Evolutionary conservation across 129 eudicot genomes (phyloP).

Genomic region (Helichrysum umbraculigerum): DNA sequence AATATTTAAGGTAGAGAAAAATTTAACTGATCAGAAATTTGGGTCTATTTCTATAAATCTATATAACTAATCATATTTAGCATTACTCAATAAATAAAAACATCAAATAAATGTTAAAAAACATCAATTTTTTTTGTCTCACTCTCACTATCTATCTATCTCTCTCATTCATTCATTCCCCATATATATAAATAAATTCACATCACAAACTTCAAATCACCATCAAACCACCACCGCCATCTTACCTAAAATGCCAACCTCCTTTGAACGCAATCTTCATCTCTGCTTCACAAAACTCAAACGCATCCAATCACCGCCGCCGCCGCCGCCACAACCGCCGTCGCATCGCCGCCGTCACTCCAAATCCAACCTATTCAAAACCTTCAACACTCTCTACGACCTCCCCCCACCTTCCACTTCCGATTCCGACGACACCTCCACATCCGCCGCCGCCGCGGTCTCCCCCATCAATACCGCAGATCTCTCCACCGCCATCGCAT

Average conservation of each 20-base stretch:
- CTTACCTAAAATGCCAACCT: conserved; percentile 50
- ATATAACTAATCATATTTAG: too few relatives aligned
- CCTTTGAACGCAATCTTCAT: conserved; percentile 54
- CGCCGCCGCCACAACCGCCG: conserved; percentile 37
- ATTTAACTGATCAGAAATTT: too few relatives aligned
- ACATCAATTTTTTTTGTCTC: not conserved
- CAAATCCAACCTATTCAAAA: conserved; percentile 45
- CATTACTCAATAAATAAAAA: too few relatives aligned
- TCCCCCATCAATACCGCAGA: conserved; percentile 44
- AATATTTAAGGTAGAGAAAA: too few relatives aligned
- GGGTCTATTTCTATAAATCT: too few relatives aligned
- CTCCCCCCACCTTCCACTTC: conserved; percentile 18
- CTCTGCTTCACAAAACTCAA: conserved; percentile 70
- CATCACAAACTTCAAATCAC: not conserved
- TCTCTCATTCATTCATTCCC: not conserved
- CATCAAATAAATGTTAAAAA: too few relatives aligned
- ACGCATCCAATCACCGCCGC: conserved; percentile 39
- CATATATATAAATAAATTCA: conserved; percentile 7
- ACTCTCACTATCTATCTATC: not conserved
- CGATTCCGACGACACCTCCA: conserved; percentile 33
- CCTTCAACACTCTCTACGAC: conserved; percentile 83
- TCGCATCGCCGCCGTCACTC: conserved; percentile 30
- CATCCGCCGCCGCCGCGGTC: conserved; percentile 41
- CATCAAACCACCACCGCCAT: not conserved
- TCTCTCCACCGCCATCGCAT: conserved; percentile 65